Base-by-base conservation (phyloP, 257 asterid genomes). In the Datura wrightii region DNA sequence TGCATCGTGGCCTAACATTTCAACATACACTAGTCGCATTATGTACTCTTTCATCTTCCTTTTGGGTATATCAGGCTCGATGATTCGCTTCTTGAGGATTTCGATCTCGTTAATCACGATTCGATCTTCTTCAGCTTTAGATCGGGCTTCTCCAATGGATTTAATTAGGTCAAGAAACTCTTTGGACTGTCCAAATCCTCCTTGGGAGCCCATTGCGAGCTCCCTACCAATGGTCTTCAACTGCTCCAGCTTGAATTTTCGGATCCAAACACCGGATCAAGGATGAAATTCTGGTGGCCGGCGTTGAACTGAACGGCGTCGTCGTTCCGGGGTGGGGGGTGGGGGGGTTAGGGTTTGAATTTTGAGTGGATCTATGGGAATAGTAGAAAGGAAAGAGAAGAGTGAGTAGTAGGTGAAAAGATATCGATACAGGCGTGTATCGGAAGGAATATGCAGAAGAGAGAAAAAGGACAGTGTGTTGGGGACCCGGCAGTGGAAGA, bases 191-290 rank as follows among this genome's bases (percentile, higher is more conserved):
- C 97, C 94, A 83, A 93, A 92, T 70, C 97, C 98, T 42, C 94
- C 98, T 88, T 92, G 99, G 89, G 98, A 94, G 87, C 98, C 93
- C 98, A 95, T 94, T 62, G 98, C 96, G 90, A 95, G 97, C 98
- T 95, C 99, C 88, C 98, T 91, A 8, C 98, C 98, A 84, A 97
- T 92, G 11, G 96, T 95, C 89, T 94, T 92, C 70, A 95, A 90
- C 88, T 97, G 98, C 94, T 97, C 99, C 98, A 97, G 89, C 90
- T 90, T 90, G 55, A 18, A 7, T 36, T 65, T 70, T 36, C 46
- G 41, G 70, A 81, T 58, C 69, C 67, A 42, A 46, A 36, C 9
- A 71, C 71, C 9, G 71, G 59, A 44, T 63, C 50, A 46, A 78
- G 16, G 55, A 50, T 78, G 37, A 53, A 59, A 19, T 46, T 70